Conservation (phyloP, 176 grass and related monocot genomes). For the Oryza meyeriana region DNA sequence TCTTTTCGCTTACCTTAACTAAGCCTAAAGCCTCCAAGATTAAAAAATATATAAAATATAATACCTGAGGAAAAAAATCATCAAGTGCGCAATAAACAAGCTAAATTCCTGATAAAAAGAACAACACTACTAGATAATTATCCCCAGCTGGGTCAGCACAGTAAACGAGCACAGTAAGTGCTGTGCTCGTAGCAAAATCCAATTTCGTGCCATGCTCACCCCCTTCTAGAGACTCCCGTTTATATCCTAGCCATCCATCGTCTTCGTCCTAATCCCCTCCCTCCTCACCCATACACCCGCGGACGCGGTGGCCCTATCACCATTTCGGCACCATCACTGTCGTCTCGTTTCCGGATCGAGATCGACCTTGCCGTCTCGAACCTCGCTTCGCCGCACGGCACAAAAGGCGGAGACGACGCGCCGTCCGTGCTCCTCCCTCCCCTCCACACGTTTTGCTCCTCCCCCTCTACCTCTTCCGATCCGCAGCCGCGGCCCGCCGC, state of each 20-base stretch:
- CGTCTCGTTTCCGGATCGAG: slow-evolving; percentile 27
- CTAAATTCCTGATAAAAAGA: no score
- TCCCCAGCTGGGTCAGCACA: no score
- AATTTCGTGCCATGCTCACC: neutral
- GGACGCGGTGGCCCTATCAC: neutral
- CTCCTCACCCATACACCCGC: neutral
- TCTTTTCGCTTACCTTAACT: no score
- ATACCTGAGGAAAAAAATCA: no score
- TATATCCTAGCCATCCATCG: neutral
- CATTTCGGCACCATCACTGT: neutral
- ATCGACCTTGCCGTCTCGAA: slow-evolving; percentile 20
- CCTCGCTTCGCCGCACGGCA: slow-evolving; percentile 44
- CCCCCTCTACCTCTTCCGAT: slow-evolving; percentile 2
- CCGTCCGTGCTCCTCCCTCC: neutral
- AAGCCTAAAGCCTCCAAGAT: no score
- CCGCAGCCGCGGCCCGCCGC: neutral
- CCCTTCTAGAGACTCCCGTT: slow-evolving; percentile 29
- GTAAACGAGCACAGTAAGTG: no score
- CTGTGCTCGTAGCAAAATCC: neutral
- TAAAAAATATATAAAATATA: no score
- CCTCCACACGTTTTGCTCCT: slow-evolving; percentile 43
- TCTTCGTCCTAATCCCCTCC: neutral
- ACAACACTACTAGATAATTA: no score
- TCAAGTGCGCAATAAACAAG: no score
- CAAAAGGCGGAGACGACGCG: neutral